phyloP scores from a whole-genome alignment of 2,329 filamentous ascomycete genomes.

The Cordyceps cateniannulata region DNA sequence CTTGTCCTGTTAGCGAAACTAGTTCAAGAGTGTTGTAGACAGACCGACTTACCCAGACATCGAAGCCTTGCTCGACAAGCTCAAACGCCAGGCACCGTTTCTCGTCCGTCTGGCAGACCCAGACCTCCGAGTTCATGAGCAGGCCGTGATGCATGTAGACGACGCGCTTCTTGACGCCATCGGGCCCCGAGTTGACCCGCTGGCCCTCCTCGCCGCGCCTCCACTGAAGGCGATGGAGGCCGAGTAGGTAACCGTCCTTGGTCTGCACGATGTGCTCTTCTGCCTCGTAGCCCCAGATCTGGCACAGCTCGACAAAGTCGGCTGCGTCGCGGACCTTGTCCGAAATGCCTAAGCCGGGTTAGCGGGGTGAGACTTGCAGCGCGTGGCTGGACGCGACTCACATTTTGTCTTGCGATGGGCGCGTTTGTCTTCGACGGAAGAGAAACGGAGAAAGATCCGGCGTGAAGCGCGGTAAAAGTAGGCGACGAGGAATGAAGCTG shows the following conservation, averaged over 20 bases:
- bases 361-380: slow-evolving; percentile 38
- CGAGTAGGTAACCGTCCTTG: slow-evolving; percentile 85
- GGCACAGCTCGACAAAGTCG: slow-evolving; percentile 93
- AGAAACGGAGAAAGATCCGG: slow-evolving; percentile 72
- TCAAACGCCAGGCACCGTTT: slow-evolving; percentile 83
- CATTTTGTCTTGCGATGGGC: slow-evolving; percentile 62
- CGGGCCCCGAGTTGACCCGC: slow-evolving; percentile 66
- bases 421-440: slow-evolving; percentile 61
- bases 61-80: slow-evolving; percentile 83
- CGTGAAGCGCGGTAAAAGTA: slow-evolving; percentile 80
- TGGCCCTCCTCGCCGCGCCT: slow-evolving; percentile 72
- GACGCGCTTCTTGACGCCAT: slow-evolving; percentile 70
- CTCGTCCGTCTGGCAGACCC: slow-evolving; percentile 86
- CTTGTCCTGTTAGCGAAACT: slow-evolving; percentile 37
- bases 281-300: slow-evolving; percentile 82
- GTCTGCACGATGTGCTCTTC: slow-evolving; percentile 97
- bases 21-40: neutral
- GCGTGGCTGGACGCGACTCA: slow-evolving; percentile 20
- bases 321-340: slow-evolving; percentile 76
- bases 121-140: slow-evolving; percentile 98
- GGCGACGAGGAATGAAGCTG: slow-evolving; percentile 71
- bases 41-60: slow-evolving; percentile 72
- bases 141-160: slow-evolving; percentile 93
- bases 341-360: slow-evolving; percentile 60
- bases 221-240: slow-evolving; percentile 81